phyloP scores from a whole-genome alignment of 495 filamentous ascomycete genomes.

The Tirmania nivea region DNA sequence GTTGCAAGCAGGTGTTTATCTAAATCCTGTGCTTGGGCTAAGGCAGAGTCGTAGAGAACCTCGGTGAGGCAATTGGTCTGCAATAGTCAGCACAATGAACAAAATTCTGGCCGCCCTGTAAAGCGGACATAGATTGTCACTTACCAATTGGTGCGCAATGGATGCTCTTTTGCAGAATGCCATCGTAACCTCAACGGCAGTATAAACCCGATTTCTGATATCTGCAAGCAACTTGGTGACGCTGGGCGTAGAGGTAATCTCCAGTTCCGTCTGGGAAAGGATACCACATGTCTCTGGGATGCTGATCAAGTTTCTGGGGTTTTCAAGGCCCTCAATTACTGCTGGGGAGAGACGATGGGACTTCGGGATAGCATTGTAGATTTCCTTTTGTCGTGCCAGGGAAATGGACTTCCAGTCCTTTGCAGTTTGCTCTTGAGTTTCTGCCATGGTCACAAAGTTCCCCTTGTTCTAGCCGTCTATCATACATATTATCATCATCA shows the following conservation, averaged over 20 bases:
- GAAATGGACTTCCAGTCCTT: too few relatives aligned
- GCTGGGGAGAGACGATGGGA: background rate
- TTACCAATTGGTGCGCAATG: background rate
- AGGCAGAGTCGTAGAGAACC: slow-evolving; percentile 39
- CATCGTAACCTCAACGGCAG: background rate
- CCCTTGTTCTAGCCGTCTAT: too few relatives aligned
- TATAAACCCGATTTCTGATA: background rate
- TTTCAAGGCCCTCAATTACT: background rate
- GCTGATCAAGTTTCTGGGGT: background rate
- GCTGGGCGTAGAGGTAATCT: background rate
- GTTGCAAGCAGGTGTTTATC: slow-evolving; percentile 31
- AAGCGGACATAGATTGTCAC: background rate
- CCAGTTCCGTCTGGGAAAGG: background rate
- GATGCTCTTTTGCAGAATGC: background rate
- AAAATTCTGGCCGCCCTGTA: background rate
- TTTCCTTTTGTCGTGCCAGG: too few relatives aligned
- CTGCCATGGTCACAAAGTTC: too few relatives aligned
- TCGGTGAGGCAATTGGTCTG: slow-evolving; percentile 41
- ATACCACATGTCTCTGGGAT: background rate
- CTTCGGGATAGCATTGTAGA: background rate
- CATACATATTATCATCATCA: too few relatives aligned
- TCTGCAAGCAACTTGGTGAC: background rate
- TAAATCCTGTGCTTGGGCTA: slow-evolving; percentile 34
- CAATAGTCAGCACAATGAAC: background rate
- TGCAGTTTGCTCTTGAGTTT: too few relatives aligned